Evolutionary conservation across 75 land plant genomes (phyloP).

Genomic region (Pinus tabuliformis): DNA sequence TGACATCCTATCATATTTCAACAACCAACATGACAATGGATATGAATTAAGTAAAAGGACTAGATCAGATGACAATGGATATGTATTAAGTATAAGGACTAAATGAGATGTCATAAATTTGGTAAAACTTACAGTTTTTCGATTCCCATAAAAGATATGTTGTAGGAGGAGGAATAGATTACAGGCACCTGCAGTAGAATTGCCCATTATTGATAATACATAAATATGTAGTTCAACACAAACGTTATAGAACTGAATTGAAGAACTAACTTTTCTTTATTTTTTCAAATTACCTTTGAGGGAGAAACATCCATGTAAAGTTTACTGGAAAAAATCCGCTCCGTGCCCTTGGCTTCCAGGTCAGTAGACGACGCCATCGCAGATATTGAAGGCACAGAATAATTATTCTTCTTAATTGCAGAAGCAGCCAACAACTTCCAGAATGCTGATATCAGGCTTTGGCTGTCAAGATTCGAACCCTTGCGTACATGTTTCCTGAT

Average conservation of each 20-base stretch:
- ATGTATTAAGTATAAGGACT: too few relatives aligned
- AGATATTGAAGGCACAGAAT: background rate
- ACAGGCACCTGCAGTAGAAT: slow-evolving; percentile 61
- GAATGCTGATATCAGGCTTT: background rate
- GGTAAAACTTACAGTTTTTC: slow-evolving; percentile 80
- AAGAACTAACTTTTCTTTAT: background rate
- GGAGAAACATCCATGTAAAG: slow-evolving; percentile 67
- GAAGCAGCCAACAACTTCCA: background rate
- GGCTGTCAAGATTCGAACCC: background rate
- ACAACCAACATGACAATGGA: too few relatives aligned
- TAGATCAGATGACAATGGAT: background rate
- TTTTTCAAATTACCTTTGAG: slow-evolving; percentile 36
- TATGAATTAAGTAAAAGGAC: too few relatives aligned
- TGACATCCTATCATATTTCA: too few relatives aligned
- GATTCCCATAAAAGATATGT: slow-evolving; percentile 81
- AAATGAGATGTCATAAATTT: background rate
- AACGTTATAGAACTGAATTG: background rate
- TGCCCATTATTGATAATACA: background rate
- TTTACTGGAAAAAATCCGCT: slow-evolving; percentile 69
- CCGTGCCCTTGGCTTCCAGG: slow-evolving; percentile 16
- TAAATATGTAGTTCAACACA: background rate
- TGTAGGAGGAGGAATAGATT: slow-evolving; percentile 72
- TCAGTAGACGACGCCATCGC: background rate
- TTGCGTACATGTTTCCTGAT: background rate
- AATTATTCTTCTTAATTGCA: background rate